Evolutionary conservation across 805 yeast genomes (phyloP), one percentile per base, ranked within the genome.

Genomic region (Pichia nanzhaoensis): DNA sequence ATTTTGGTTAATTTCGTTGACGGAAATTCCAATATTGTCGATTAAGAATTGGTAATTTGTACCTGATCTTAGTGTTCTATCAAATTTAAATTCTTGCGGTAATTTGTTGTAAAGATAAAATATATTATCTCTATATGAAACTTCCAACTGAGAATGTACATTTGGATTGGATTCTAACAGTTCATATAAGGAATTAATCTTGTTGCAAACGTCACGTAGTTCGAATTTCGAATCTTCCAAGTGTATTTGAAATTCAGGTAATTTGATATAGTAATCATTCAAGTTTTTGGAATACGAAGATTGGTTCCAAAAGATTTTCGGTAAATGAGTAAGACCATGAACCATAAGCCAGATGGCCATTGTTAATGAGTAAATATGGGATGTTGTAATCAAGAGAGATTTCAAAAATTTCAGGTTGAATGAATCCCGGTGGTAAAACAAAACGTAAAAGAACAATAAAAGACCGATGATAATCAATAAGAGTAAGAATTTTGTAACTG

Each of bases 291-390:
- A 55, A 43, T 57, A 58, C 34, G 52, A 52, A 6, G 60, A 54
- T 22, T 48, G 44, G 10, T 24, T 24, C 55, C 55, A 64, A 24
- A 40, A 42, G 14, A 39, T 60, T 46, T 84, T 70, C 0, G 95
- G 95, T 2, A 85, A 68, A 37, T 74, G 71, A 16, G 84, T 74
- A 40, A 84, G 63, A 0, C 95, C 95, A 60, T 86, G 90, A 2
- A 91, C 85, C 84, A 87, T 79, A 47, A 87, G 65, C 91, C 93
- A 85, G 19, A 84, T 71, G 2, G 91, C 89, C 30, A 87, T 56
- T 2, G 82, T 69, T 56, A 87, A 69, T 0, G 95, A 76, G 59
- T 86, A 87, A 18, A 83, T 79, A 59, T 87, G 93, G 1, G 93
- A 77, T 10, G 84, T 55, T 0, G 93, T 90, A 49, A 87, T 82